Percentiles rank a stretch among this genome's conserved stretches.
Conservation (phyloP, 495 filamentous ascomycete species). For the Trichoderma reesei region DNA sequence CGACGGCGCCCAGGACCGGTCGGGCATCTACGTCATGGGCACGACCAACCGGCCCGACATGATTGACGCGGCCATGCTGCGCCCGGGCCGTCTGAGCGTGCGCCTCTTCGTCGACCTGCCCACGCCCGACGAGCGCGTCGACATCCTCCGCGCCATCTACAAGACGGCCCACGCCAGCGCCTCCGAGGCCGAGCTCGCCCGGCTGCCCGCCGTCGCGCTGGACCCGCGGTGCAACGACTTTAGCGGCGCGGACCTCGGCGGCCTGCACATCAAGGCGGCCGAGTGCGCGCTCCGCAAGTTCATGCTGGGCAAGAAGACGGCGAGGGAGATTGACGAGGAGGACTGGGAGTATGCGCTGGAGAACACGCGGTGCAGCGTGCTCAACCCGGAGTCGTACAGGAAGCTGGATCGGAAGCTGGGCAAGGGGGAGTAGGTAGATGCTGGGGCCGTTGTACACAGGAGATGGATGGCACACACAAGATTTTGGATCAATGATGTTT, state of each 20-base stretch:
- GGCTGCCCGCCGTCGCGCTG: conserved; percentile 51
- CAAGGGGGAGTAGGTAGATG: neutral
- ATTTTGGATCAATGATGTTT: neutral
- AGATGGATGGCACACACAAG: neutral
- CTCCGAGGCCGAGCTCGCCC: conserved; percentile 30
- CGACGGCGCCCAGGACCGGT: conserved; percentile 71
- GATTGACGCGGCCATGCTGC: conserved; percentile 91
- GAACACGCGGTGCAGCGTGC: conserved; percentile 73
- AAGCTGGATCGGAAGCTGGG: conserved; percentile 1
- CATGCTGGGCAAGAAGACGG: conserved; percentile 15
- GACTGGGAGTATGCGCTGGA: conserved; percentile 71
- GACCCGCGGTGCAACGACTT: conserved; percentile 66
- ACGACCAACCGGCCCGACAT: conserved; percentile 94
- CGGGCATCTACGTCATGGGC: conserved; percentile 88
- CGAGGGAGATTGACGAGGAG: conserved; percentile 41
- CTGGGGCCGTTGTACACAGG: neutral
- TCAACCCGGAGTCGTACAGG: conserved; percentile 34
- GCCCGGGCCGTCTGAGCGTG: conserved; percentile 83
- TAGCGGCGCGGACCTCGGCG: conserved; percentile 81
- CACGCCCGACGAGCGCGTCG: conserved; percentile 63
- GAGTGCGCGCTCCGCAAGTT: conserved; percentile 42
- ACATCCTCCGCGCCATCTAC: conserved; percentile 72
- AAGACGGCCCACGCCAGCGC: conserved; percentile 48
- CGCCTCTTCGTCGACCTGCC: conserved; percentile 87
- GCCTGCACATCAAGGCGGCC: conserved; percentile 58